Evolutionary conservation across 2,329 filamentous ascomycete species (phyloP), one percentile per base, ranked within the genome.

Genomic region (Talaromyces sp.): DNA sequence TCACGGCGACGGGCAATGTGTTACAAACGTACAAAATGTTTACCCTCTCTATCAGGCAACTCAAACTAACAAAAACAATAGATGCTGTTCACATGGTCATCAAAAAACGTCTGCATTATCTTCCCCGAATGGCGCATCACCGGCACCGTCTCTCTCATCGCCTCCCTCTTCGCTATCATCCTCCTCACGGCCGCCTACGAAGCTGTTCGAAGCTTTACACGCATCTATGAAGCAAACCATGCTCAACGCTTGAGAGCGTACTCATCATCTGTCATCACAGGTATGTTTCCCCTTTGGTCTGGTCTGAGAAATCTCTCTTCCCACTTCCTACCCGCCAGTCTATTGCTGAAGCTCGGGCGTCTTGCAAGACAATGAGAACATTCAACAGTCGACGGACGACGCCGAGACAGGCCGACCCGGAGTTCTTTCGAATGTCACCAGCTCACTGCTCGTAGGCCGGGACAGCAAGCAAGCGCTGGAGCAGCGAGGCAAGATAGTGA

Each of bases 81-180:
- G 92, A 98, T 97, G 93, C 86, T 98, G 67, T 99, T 99, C 81
- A 98, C 92, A 63, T 99, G 93, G 93, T 86, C 92, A 75, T 93
- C 93, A 2, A 85, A 83, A 60, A 89, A 98, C 78, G 90, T 99
- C 65, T 99, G 95, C 83, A 96, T 99, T 76, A 86, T 99, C 75
- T 99, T 98, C 82, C 84, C 83, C 68, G 86, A 88, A 77, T 99
- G 95, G 95, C 93, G 90, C 78, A 79, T 99, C 75, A 87, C 84
- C 64, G 87, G 88, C 63, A 87, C 87, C 3, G 70, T 84, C 57
- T 89, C 89, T 35, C 88, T 99, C 61, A 69, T 97, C 73, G 75
- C 92, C 70, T 96, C 93, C 29, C 87, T 99, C 63, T 69, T 95
- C 67, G 90, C 86, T 66, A 88, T 99, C 68, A 84, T 96, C 62